These are phyloP conservation scores for Fusarium sp. DNA, from an alignment of 2,329 filamentous ascomycete species.

Conservation along the genomic window DNA sequence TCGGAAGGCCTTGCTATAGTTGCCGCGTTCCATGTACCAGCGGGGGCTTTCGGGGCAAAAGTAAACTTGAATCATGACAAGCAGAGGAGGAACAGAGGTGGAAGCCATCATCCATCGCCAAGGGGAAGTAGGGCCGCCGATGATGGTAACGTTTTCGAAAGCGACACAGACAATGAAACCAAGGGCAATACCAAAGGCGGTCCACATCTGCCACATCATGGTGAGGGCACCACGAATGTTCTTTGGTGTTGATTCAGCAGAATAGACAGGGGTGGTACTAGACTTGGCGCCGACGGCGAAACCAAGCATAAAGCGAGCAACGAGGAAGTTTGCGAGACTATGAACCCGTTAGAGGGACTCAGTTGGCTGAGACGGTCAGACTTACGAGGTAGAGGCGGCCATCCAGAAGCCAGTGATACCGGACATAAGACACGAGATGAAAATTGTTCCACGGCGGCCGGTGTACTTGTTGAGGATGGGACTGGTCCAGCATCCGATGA, in stretches of 20 bases:
- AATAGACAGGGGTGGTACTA: conserved; percentile 52
- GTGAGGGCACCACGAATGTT: conserved; percentile 54
- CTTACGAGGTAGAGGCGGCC: conserved; percentile 66
- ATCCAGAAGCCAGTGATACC: conserved; percentile 65
- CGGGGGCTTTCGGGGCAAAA: conserved; percentile 66
- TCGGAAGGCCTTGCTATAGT: conserved; percentile 57
- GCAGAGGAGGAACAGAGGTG: conserved; percentile 64
- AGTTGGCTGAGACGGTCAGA: conserved; percentile 31
- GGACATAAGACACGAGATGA: conserved; percentile 69
- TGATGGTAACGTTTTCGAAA: conserved; percentile 45
- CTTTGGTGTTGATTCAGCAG: conserved; percentile 53
- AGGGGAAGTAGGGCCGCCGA: conserved; percentile 51
- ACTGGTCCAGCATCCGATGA: conserved; percentile 52
- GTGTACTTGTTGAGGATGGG: conserved; percentile 67
- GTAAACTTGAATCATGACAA: conserved; percentile 64
- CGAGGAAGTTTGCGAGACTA: conserved; percentile 45
- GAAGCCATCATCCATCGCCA: conserved; percentile 60
- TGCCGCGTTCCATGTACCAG: conserved; percentile 65
- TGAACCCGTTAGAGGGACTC: accelerated
- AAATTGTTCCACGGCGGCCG: conserved; percentile 73
- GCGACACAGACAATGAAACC: conserved; percentile 55
- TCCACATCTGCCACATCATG: conserved; percentile 54
- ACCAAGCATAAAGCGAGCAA: conserved; percentile 52
- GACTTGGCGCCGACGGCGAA: conserved; percentile 55
- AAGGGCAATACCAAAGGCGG: conserved; percentile 53